Percentiles rank a stretch among this genome's conserved stretches.
Evolutionary conservation across 208 protist species (phyloP).

Genomic region (Leishmania aethiopica): DNA sequence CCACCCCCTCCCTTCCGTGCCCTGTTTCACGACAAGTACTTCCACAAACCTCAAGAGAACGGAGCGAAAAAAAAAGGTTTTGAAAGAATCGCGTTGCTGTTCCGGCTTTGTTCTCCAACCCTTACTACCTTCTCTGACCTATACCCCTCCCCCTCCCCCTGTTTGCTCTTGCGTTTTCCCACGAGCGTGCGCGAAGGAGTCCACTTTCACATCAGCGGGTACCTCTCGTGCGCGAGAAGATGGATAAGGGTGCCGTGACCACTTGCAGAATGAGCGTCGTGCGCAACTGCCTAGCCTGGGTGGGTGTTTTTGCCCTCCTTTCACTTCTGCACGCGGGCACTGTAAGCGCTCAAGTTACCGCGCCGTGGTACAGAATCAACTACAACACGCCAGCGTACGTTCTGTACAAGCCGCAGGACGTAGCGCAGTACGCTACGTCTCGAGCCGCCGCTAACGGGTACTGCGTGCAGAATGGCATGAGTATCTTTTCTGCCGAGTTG

Average conservation of each 20-base stretch:
- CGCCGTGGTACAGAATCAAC: conserved; percentile 2
- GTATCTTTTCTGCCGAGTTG: conserved; percentile 11
- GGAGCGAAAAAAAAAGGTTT: background rate
- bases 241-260: background rate
- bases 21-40: background rate
- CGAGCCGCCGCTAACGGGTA: conserved; percentile 10
- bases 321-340: background rate
- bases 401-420: conserved; percentile 9
- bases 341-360: background rate
- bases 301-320: background rate
- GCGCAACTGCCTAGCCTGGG: background rate
- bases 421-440: background rate
- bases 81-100: too few species aligned
- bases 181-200: background rate
- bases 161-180: background rate
- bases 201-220: background rate
- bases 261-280: background rate
- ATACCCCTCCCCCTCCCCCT: background rate
- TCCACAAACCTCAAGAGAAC: background rate
- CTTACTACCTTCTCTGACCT: background rate
- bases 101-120: background rate
- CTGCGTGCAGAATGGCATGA: conserved; percentile 24
- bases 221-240: background rate
- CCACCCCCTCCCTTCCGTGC: background rate
- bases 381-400: conserved; percentile 18